phyloP scores from a whole-genome alignment of 345 rosid genomes.

The Brassica incana region DNA sequence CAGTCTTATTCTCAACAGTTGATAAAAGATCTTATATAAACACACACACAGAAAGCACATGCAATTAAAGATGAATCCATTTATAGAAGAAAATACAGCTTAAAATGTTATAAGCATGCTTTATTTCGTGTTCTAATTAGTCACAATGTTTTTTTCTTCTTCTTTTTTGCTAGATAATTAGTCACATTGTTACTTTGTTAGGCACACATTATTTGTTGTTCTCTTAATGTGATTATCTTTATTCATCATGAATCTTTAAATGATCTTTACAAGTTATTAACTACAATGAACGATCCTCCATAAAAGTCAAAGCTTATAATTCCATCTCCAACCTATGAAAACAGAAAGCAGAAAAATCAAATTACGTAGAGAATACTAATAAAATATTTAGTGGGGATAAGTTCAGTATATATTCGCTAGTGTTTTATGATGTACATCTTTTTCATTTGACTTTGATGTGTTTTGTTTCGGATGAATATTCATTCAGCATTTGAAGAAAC shows the following conservation, averaged over 20 bases:
- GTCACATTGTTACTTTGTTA: background rate
- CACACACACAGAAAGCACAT: background rate
- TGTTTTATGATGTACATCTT: constrained; percentile 21
- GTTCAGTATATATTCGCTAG: background rate
- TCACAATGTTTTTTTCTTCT: background rate
- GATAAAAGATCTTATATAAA: background rate
- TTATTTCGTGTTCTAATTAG: background rate
- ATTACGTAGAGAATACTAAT: background rate
- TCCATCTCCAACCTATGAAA: background rate
- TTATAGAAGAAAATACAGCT: background rate
- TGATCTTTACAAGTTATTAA: background rate
- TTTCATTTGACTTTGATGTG: constrained; percentile 13
- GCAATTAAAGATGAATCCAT: background rate
- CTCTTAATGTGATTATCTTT: background rate
- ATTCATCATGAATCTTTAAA: background rate
- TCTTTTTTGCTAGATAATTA: no score
- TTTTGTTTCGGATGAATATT: constrained; percentile 3
- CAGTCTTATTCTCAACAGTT: background rate
- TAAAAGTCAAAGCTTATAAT: background rate
- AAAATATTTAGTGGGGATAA: background rate
- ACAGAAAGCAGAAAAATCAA: background rate
- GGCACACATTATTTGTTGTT: background rate
- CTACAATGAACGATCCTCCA: background rate
- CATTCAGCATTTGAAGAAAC: constrained; percentile 9
- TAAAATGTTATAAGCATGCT: background rate